Evolutionary conservation across 495 filamentous ascomycete genomes (phyloP), one percentile per base, ranked within the genome.

Genomic region (Hyaloscypha variabilis): DNA sequence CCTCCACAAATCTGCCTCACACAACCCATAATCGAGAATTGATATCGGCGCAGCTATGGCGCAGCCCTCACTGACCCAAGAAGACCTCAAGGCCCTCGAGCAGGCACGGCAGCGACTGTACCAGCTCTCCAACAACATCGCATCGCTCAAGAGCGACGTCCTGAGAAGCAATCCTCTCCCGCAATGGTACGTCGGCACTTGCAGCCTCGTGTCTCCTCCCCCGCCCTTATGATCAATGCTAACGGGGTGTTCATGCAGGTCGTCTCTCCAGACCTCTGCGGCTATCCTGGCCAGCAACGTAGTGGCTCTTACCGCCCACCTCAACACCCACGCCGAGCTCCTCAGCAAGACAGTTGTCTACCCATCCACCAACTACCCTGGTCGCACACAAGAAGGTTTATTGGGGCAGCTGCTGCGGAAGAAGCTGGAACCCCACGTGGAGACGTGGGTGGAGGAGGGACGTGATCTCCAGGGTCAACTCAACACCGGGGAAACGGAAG

Each of bases 381-480:
- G 88, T 13, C 86, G 86, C 51, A 88, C 85, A 11, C 86, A 94
- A 71, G 85, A 89, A 54, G 76, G 70, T 51, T 76, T 88, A 5
- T 83, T 94, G 1, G 75, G 82, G 8, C 80, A 86, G 60, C 77
- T 96, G 1, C 77, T 95, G 24, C 87, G 92, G 23, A 95, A 94
- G 76, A 94, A 94, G 73, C 83, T 90, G 24, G 90, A 94, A 59
- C 90, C 91, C 4, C 79, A 83, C 3, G 86, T 92, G 28, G 90
- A 92, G 66, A 84, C 84, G 31, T 90, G 87, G 83, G 87, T 94
- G 17, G 85, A 85, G 10, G 81, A 88, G 49, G 88, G 87, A 8
- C 82, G 84, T 5, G 53, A 28, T 8, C 51, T 63, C 56, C 59
- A 70, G 25, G 64, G 62, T n/a, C 56, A 69, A 25, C 63, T 36